Percentiles rank a stretch among this genome's conserved stretches.
phyloP scores from a whole-genome alignment of 768 basidiomycete species.

The Rhodotorula diobovata region DNA sequence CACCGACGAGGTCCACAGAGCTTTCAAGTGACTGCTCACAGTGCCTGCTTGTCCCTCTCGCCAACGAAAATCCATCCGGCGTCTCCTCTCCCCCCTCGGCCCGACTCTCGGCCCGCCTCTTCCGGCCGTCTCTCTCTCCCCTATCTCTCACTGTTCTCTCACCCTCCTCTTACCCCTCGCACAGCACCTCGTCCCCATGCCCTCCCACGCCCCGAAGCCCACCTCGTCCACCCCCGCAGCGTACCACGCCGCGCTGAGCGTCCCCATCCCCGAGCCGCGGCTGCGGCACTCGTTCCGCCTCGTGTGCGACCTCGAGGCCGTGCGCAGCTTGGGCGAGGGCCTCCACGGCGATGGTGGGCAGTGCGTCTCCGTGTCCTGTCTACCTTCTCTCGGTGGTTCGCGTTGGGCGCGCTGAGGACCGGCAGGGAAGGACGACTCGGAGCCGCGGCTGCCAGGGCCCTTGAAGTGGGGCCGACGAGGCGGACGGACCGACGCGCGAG shows the following conservation, averaged over 20 bases:
- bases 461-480: neutral
- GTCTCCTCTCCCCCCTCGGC: too few relatives aligned
- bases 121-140: neutral
- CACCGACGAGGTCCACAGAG: too few relatives aligned
- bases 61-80: too few relatives aligned
- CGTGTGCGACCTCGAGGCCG: constrained; percentile 30
- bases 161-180: too few relatives aligned
- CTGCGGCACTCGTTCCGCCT: constrained; percentile 25
- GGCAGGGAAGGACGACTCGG: too few relatives aligned
- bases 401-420: neutral
- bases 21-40: too few relatives aligned
- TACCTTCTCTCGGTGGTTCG: too few relatives aligned
- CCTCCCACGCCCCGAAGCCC: neutral
- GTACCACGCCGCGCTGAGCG: neutral
- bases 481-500: too few relatives aligned
- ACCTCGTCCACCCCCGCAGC: neutral
- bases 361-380: neutral
- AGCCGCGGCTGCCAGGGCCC: neutral
- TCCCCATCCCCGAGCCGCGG: constrained; percentile 10
- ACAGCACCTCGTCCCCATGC: too few relatives aligned
- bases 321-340: constrained; percentile 23
- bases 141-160: neutral
- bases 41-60: too few relatives aligned
- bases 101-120: too few relatives aligned
- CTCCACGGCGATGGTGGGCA: constrained; percentile 26